Base-by-base conservation (phyloP, 306 rosid genomes). In the Myrica gale region DNA sequence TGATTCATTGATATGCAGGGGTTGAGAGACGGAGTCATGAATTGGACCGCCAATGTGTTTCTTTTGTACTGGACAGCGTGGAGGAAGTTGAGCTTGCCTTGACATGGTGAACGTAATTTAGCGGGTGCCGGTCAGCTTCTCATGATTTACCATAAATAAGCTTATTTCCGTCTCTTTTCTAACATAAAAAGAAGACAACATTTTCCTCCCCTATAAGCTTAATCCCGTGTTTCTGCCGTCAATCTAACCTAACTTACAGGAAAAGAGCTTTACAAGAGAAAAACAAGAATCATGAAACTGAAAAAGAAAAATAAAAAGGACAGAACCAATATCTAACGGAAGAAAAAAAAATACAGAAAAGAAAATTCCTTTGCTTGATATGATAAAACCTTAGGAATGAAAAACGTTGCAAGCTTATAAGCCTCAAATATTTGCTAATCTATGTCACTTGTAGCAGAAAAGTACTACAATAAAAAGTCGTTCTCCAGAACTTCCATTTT, bases 21-120 rank as follows among this genome's bases (percentile, higher is more conserved):
- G 39, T 39, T 60, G 69, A 43, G 58, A 23, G 51, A 58, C 63
- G 6, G 53, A 57, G 50, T 79, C 80, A 23, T 60, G 72, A 57
- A 56, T 71, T 67, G 78, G 7, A 54, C 72, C 74, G n/a, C 67
- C 37, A 23, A 37, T 68, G 68, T 82, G 77, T 82, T 62, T 82
- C 85, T 79, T 82, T 74, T 79, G 88, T 62, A 48, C 73, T 19
- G 88, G 86, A 72, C 85, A 79, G 42, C 88, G 88, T 39, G 85
- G 88, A 82, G 88, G 88, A 50, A 85, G 88, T 42, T 79, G 83
- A 72, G 84, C 69, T 72, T 84, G 88, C 74, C 84, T 82, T 61
- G 88, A 72, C 88, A 85, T 85, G 56, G 79, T 79, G 60, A 76
- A 79, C 74, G 73, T 75, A 4, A 63, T 42, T 76, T 41, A 76